phyloP scores from a whole-genome alignment of 495 filamentous ascomycete species.

The Sordaria brevicollis region DNA sequence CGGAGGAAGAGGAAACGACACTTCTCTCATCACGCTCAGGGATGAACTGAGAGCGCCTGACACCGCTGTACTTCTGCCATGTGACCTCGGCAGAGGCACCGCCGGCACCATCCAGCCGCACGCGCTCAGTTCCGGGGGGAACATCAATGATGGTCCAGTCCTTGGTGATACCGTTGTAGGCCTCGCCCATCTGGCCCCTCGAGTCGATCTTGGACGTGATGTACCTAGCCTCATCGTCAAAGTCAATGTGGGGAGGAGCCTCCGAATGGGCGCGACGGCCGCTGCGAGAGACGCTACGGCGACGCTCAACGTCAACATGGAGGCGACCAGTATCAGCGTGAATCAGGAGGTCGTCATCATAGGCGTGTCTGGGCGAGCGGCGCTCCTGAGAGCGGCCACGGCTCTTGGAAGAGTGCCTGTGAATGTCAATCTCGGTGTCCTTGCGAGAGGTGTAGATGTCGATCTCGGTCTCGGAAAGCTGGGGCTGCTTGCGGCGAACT shows the following conservation, averaged over 20 bases:
- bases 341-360: constrained; percentile 30
- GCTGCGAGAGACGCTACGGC: constrained; percentile 20
- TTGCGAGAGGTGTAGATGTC: constrained; percentile 39
- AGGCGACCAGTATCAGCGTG: constrained; percentile 50
- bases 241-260: constrained; percentile 29
- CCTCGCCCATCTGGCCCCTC: constrained; percentile 55
- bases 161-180: constrained; percentile 53
- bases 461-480: constrained; percentile 35
- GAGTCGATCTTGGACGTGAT: constrained; percentile 51
- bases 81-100: constrained; percentile 57
- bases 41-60: constrained; percentile 57
- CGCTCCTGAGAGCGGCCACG: constrained; percentile 26
- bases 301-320: constrained; percentile 40
- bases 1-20: constrained; percentile 19
- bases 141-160: constrained; percentile 74
- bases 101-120: constrained; percentile 63
- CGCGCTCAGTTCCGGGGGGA: constrained; percentile 65
- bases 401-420: constrained; percentile 21
- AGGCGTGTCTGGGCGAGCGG: constrained; percentile 17
- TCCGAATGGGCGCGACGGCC: constrained; percentile 36
- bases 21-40: constrained; percentile 34
- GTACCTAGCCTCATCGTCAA: constrained; percentile 53
- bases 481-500: constrained; percentile 22
- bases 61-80: constrained; percentile 69
- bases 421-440: constrained; percentile 42